Evolutionary conservation across 306 rosid genomes (phyloP).

Genomic region (Aeschynomene evenia): DNA sequence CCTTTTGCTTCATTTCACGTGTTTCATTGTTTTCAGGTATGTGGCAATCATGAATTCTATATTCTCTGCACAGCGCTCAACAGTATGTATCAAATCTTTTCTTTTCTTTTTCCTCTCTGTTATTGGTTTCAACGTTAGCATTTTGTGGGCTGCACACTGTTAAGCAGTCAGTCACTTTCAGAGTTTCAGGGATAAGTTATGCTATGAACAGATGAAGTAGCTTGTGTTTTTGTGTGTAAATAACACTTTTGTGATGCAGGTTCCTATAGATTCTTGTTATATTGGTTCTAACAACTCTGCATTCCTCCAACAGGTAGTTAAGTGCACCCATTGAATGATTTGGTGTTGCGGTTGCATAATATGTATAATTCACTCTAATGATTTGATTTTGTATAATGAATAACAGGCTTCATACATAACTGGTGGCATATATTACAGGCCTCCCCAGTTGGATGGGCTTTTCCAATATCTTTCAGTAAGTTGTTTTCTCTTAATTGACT

Average conservation of each 20-base stretch:
- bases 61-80: constrained; percentile 88
- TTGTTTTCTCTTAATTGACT: constrained; percentile 26
- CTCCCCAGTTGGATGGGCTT: constrained; percentile 80
- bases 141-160: constrained; percentile 13
- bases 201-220: neutral
- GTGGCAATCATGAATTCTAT: constrained; percentile 96
- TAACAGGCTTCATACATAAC: constrained; percentile 89
- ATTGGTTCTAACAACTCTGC: constrained; percentile 85
- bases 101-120: neutral
- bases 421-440: constrained; percentile 90
- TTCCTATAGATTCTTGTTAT: constrained; percentile 90
- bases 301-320: constrained; percentile 93
- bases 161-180: neutral
- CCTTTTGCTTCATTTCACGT: constrained; percentile 17
- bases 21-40: constrained; percentile 59
- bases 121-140: constrained; percentile 8
- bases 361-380: constrained; percentile 19
- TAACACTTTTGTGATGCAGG: constrained; percentile 50
- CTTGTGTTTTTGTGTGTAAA: constrained; percentile 6
- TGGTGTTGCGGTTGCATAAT: constrained; percentile 21
- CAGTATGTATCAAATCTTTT: constrained; percentile 43
- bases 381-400: constrained; percentile 34
- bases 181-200: constrained; percentile 6
- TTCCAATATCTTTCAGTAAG: constrained; percentile 92
- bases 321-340: constrained; percentile 12